phyloP scores from a whole-genome alignment of 306 rosid species.

The Lupinus albus region DNA sequence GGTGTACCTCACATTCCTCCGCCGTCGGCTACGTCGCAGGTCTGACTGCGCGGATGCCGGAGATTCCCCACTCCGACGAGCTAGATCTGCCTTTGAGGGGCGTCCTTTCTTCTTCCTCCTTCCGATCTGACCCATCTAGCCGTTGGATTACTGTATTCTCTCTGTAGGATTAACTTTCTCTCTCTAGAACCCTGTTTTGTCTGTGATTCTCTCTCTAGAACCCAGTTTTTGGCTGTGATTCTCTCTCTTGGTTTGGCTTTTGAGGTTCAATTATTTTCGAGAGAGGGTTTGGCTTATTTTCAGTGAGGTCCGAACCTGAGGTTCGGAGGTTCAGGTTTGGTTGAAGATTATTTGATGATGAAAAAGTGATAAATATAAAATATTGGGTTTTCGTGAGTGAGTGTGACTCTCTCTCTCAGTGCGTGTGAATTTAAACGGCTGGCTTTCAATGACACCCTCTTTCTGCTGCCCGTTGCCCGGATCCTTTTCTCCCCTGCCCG shows the following conservation, averaged over 20 bases:
- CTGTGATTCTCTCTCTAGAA: slow-evolving; percentile 33
- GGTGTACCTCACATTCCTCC: slow-evolving; percentile 84
- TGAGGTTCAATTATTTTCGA: slow-evolving; percentile 66
- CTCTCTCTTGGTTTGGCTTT: slow-evolving; percentile 49
- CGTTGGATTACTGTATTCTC: background rate
- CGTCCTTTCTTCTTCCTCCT: slow-evolving; percentile 97
- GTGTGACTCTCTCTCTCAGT: too few species aligned
- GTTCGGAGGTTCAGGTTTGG: slow-evolving; percentile 54
- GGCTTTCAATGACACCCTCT: slow-evolving; percentile 24
- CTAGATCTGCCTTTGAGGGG: slow-evolving; percentile 97
- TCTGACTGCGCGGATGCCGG: slow-evolving; percentile 52
- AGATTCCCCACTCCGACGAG: slow-evolving; percentile 63
- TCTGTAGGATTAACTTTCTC: slow-evolving; percentile 41
- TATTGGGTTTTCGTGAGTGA: background rate
- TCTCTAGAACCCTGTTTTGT: slow-evolving; percentile 41
- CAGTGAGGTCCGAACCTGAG: slow-evolving; percentile 58
- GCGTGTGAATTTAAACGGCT: slow-evolving; percentile 9
- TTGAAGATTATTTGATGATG: background rate
- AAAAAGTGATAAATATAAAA: too few species aligned
- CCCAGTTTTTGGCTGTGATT: slow-evolving; percentile 15
- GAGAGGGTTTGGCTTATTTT: slow-evolving; percentile 52
- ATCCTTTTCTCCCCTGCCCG: slow-evolving; percentile 51
- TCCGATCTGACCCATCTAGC: slow-evolving; percentile 96
- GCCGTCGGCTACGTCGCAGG: slow-evolving; percentile 86
- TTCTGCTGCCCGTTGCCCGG: slow-evolving; percentile 72